phyloP scores from a whole-genome alignment of 2,329 filamentous ascomycete species.

The Trichoderma brevicompactum region DNA sequence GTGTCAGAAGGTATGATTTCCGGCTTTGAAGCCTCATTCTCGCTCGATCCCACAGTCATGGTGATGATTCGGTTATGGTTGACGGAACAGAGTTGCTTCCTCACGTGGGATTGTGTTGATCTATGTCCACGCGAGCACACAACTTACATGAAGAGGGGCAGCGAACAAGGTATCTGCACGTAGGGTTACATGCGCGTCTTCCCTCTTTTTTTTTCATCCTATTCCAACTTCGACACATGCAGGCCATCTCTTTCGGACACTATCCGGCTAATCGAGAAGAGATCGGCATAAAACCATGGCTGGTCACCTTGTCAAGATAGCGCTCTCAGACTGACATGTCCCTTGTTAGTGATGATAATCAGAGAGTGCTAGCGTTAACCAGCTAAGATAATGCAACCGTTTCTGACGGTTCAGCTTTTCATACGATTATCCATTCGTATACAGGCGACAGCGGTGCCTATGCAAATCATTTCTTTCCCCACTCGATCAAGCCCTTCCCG shows the following conservation, averaged over 20 bases:
- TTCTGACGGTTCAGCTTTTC: neutral
- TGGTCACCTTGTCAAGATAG: neutral
- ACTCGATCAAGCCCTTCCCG: neutral
- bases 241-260: neutral
- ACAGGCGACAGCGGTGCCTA: neutral
- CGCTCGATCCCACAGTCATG: neutral
- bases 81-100: neutral
- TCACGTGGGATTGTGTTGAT: neutral
- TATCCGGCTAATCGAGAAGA: neutral
- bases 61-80: neutral
- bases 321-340: neutral
- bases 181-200: conserved; percentile 21
- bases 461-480: neutral
- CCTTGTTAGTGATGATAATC: neutral
- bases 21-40: neutral
- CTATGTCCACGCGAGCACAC: neutral
- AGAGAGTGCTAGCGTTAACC: neutral
- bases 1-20: neutral
- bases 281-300: neutral
- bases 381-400: neutral
- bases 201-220: conserved; percentile 7
- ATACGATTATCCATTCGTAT: neutral
- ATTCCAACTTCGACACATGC: neutral
- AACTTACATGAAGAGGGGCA: conserved; percentile 20
- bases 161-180: neutral